Base-by-base conservation (phyloP, 2,329 filamentous ascomycete genomes). In the Sphaceloma murrayae region DNA sequence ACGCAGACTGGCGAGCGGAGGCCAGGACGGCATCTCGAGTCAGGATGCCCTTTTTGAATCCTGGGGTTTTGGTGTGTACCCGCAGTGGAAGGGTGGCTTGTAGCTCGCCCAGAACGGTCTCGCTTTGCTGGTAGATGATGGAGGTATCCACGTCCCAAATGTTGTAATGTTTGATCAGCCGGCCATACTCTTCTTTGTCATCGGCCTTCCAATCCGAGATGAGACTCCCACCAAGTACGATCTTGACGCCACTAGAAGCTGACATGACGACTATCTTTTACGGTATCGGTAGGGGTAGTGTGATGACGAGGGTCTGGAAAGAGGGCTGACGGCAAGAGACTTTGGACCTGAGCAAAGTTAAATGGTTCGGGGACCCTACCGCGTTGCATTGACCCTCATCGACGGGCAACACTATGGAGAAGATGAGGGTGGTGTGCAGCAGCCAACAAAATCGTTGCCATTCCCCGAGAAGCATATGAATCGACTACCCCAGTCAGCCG, bases 21-120 rank as follows among this genome's bases (percentile, higher is more conserved):
- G 34, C 39, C 48, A 66, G 53, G 33, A 67, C 58, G 31, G 47
- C 54, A 4, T 61, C 63, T 43, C 62, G 64, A 17, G 49, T 57
- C 10, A 56, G 54, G 24, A 53, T 50, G 43, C 59, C 65, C 4
- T 57, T 53, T 16, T 42, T 48, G 47, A 65, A 65, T 17, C 67
- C 67, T 5, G 52, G 49, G 21, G 63, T 56, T 49, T 72, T 72
- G 36, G 67, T 70, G 54, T 70, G 66, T 51, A 73, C 60, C 27
- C 51, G 56, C 55, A 72, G 70, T 22, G 58, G 53, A 1, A 63
- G 56, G 27, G 60, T 59, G 11, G 63, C 66, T 4, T 61, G 56
- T 19, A 58, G 49, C 16, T 61, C 46, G 38, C 69, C 68, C 0
- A 73, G 59, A 11, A 60, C 53, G 17, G 56, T 54, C 50, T 72